These are phyloP conservation scores for Ilyonectria destructans DNA, from an alignment of 2,329 filamentous ascomycete species.

Conservation along the genomic window DNA sequence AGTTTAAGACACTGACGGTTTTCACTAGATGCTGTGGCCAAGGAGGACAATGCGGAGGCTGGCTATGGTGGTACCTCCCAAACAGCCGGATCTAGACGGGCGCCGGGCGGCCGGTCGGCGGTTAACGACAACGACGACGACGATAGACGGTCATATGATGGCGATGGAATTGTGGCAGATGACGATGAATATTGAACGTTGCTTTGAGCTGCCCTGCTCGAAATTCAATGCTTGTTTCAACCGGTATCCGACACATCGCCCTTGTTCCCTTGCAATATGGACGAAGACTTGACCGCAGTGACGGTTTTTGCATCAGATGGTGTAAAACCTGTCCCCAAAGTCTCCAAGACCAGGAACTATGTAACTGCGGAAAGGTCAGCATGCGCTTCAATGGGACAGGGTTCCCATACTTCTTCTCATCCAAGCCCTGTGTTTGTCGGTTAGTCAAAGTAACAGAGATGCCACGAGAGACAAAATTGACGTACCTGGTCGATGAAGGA, in stretches of 20 bases:
- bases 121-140: slow-evolving; percentile 67
- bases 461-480: slow-evolving; percentile 25
- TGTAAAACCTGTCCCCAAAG: slow-evolving; percentile 97
- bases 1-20: slow-evolving; percentile 34
- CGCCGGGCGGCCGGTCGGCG: slow-evolving; percentile 45
- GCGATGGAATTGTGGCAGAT: slow-evolving; percentile 68
- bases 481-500: slow-evolving; percentile 90
- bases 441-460: slow-evolving; percentile 38
- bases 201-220: slow-evolving; percentile 40
- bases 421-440: slow-evolving; percentile 74
- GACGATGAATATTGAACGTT: slow-evolving; percentile 70
- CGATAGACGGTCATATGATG: slow-evolving; percentile 67
- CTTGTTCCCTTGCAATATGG: slow-evolving; percentile 32
- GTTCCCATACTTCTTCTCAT: slow-evolving; percentile 89
- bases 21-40: slow-evolving; percentile 65
- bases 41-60: slow-evolving; percentile 57
- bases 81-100: slow-evolving; percentile 44
- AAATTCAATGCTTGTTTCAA: slow-evolving; percentile 41
- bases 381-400: slow-evolving; percentile 30
- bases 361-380: slow-evolving; percentile 76
- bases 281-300: slow-evolving; percentile 32
- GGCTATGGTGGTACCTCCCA: slow-evolving; percentile 50
- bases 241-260: slow-evolving; percentile 33
- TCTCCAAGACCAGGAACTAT: slow-evolving; percentile 95
- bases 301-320: slow-evolving; percentile 70